Percentiles rank a stretch among this genome's conserved stretches.
Conservation (phyloP, 2,329 filamentous ascomycete genomes). For the Aspergillus bombycis region DNA sequence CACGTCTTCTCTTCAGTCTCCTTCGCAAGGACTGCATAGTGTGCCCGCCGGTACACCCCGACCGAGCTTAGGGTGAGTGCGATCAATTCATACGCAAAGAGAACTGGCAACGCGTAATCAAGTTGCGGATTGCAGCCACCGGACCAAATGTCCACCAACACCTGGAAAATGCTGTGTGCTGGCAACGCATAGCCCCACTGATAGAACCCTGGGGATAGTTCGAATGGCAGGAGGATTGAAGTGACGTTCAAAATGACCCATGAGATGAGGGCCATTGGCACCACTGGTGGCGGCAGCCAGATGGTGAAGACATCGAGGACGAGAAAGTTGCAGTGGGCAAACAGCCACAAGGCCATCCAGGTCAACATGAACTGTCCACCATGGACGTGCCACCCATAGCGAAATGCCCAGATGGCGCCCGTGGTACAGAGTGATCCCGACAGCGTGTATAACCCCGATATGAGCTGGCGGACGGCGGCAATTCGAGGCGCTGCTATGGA, state of each 20-base stretch:
- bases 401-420: slow-evolving; percentile 51
- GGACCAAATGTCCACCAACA: slow-evolving; percentile 47
- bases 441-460: slow-evolving; percentile 45
- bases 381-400: slow-evolving; percentile 43
- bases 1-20: neutral
- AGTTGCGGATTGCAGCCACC: slow-evolving; percentile 46
- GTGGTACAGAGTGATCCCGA: slow-evolving; percentile 44
- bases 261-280: slow-evolving; percentile 50
- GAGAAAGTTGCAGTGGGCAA: slow-evolving; percentile 49
- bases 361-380: slow-evolving; percentile 46
- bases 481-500: slow-evolving; percentile 33
- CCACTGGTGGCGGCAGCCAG: slow-evolving; percentile 42
- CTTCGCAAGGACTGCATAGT: neutral
- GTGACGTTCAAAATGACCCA: slow-evolving; percentile 52
- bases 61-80: neutral
- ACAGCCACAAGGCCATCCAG: slow-evolving; percentile 51
- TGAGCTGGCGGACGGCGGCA: slow-evolving; percentile 37
- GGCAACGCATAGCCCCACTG: slow-evolving; percentile 44
- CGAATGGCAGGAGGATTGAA: slow-evolving; percentile 48
- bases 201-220: slow-evolving; percentile 46
- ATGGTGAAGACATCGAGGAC: slow-evolving; percentile 49
- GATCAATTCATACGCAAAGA: neutral
- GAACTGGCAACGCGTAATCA: slow-evolving; percentile 44
- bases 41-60: neutral
- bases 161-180: slow-evolving; percentile 42